A percentile compares a stretch with the other conserved stretches of the same genome.
Conservation (phyloP, 352 stramenopile genomes). For the Phytophthora pluvialis region DNA sequence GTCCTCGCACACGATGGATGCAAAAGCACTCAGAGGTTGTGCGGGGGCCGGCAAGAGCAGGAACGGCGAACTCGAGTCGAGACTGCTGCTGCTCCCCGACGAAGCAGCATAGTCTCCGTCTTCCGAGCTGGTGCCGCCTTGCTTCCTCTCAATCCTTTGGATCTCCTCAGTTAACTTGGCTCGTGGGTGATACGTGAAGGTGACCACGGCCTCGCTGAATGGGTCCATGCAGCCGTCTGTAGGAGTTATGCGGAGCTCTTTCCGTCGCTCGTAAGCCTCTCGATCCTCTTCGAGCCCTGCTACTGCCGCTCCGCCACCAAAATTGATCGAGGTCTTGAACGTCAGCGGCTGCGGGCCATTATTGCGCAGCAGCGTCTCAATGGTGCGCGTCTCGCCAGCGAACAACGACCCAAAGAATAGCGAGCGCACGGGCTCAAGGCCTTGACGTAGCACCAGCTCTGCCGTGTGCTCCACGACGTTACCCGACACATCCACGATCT, state of each 20-base stretch:
- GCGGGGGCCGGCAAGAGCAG: slow-evolving; percentile 29
- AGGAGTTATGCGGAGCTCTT: slow-evolving; percentile 70
- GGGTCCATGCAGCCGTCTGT: slow-evolving; percentile 67
- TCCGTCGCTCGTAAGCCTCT: slow-evolving; percentile 68
- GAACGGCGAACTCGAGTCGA: slow-evolving; percentile 23
- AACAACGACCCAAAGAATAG: slow-evolving; percentile 83
- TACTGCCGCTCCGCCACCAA: slow-evolving; percentile 28
- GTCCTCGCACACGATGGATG: slow-evolving; percentile 74
- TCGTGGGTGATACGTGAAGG: slow-evolving; percentile 60
- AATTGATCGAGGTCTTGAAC: slow-evolving; percentile 67
- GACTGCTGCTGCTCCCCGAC: slow-evolving; percentile 1
- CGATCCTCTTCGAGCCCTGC: slow-evolving; percentile 55
- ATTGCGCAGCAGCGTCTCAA: slow-evolving; percentile 79
- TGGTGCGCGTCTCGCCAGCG: slow-evolving; percentile 53
- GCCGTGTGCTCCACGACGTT: slow-evolving; percentile 87
- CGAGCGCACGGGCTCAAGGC: slow-evolving; percentile 48
- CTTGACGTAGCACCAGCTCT: slow-evolving; percentile 69
- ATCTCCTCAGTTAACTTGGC: slow-evolving; percentile 44
- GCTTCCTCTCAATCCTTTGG: slow-evolving; percentile 27
- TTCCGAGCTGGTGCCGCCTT: slow-evolving; percentile 3
- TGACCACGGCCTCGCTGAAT: slow-evolving; percentile 50
- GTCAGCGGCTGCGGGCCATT: slow-evolving; percentile 73
- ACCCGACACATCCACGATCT: slow-evolving; percentile 83
- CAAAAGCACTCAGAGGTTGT: slow-evolving; percentile 62
- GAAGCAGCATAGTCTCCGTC: background rate